phyloP scores from a whole-genome alignment of 352 stramenopile genomes.

The Blastocystis sp. region DNA sequence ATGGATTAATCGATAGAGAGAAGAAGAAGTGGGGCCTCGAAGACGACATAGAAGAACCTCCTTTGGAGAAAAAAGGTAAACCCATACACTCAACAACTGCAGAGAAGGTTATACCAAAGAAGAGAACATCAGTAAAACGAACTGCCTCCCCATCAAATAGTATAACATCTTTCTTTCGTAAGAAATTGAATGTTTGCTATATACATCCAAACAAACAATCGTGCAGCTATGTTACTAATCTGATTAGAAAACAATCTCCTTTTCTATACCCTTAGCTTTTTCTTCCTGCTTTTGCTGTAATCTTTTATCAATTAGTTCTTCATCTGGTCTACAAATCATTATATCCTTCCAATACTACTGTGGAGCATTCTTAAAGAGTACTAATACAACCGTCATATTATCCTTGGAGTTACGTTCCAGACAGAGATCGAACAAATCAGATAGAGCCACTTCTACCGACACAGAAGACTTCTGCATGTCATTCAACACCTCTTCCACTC shows the following conservation, averaged over 20 bases:
- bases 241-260: not conserved
- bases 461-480: conserved; percentile 19
- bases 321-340: conserved; percentile 38
- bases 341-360: not conserved
- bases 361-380: conserved; percentile 66
- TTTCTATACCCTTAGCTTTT: not conserved
- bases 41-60: not conserved
- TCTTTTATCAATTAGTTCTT: not conserved
- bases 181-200: conserved; percentile 11
- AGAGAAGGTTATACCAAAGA: too few species aligned
- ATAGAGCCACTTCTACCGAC: conserved; percentile 19
- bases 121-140: not conserved
- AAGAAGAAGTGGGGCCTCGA: not conserved
- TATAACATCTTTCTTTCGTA: not conserved
- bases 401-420: conserved; percentile 66
- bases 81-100: too few species aligned
- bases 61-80: too few species aligned
- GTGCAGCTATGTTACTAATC: not conserved
- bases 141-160: too few species aligned
- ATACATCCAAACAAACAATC: not conserved
- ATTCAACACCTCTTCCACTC: conserved; percentile 70
- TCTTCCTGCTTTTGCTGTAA: conserved; percentile 7
- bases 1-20: not conserved
- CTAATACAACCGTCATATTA: conserved; percentile 70
- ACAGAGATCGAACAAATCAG: conserved; percentile 66